phyloP scores from a whole-genome alignment of 805 yeast genomes.

The Saccharomycopsis synnaedendra region DNA sequence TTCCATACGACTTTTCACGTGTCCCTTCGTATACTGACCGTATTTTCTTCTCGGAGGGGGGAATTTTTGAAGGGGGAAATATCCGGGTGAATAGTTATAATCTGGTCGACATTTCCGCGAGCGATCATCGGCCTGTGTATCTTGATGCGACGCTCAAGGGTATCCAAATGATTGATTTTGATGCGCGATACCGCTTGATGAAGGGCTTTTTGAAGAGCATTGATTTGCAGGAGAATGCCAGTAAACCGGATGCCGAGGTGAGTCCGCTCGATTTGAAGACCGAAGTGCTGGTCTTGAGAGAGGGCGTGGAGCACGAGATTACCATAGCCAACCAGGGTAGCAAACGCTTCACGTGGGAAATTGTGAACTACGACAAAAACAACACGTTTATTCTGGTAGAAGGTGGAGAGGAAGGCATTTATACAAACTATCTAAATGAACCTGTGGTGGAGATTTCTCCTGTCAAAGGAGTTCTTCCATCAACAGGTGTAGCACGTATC shows the following conservation, averaged over 20 bases:
- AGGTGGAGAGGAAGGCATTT: slow-evolving; percentile 10
- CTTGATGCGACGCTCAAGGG: slow-evolving; percentile 23
- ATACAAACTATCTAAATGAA: slow-evolving; percentile 9
- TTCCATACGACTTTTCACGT: slow-evolving; percentile 25
- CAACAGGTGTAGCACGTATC: slow-evolving; percentile 18
- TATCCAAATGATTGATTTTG: slow-evolving; percentile 29
- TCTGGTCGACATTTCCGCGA: slow-evolving; percentile 19
- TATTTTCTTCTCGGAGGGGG: slow-evolving; percentile 29
- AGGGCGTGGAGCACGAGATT: slow-evolving; percentile 20
- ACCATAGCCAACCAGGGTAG: slow-evolving; percentile 26
- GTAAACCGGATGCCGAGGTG: slow-evolving; percentile 30
- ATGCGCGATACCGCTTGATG: slow-evolving; percentile 25
- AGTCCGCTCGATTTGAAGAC: slow-evolving; percentile 23
- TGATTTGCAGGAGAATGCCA: slow-evolving; percentile 33
- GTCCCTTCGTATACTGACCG: slow-evolving; percentile 54
- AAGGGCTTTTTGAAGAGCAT: slow-evolving; percentile 28
- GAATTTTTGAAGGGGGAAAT: slow-evolving; percentile 21
- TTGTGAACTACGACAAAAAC: slow-evolving; percentile 23
- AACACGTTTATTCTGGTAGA: slow-evolving; percentile 16
- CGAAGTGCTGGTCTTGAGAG: slow-evolving; percentile 21
- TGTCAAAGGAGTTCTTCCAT: slow-evolving; percentile 23
- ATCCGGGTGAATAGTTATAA: slow-evolving; percentile 19
- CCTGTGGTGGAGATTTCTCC: slow-evolving; percentile 16
- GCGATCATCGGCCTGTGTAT: slow-evolving; percentile 49
- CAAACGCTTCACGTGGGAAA: slow-evolving; percentile 25